phyloP scores from a whole-genome alignment of 1,284 basidiomycete species.

The Fereydounia khargensis region DNA sequence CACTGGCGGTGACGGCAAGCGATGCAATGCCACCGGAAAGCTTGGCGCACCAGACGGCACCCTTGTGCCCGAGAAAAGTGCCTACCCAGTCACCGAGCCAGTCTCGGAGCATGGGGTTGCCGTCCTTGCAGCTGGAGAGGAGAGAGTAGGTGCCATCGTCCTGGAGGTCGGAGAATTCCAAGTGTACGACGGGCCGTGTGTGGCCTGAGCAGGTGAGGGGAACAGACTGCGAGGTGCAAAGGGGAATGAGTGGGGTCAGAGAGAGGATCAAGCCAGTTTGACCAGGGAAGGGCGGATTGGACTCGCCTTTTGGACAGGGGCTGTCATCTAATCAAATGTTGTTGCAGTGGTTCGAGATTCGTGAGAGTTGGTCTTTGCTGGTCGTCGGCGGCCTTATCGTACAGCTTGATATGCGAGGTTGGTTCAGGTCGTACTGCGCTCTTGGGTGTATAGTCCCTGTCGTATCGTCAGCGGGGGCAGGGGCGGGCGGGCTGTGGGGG shows the following conservation, averaged over 20 bases:
- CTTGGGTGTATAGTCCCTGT: too few species aligned
- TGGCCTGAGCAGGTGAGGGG: constrained; percentile 63
- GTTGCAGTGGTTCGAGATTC: too few species aligned
- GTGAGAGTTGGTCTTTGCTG: too few species aligned
- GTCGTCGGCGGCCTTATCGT: too few species aligned
- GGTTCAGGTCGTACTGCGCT: too few species aligned
- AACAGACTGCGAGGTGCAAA: constrained; percentile 27
- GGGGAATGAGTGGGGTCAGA: not conserved
- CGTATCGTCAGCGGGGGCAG: too few species aligned
- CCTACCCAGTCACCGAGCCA: constrained; percentile 92
- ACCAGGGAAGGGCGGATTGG: too few species aligned
- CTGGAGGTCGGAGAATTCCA: constrained; percentile 79
- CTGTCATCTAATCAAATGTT: too few species aligned
- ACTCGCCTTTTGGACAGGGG: too few species aligned
- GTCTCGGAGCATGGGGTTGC: constrained; percentile 54
- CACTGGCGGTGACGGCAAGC: constrained; percentile 85
- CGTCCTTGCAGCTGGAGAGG: constrained; percentile 55
- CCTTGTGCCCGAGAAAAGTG: constrained; percentile 95
- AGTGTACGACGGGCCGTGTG: constrained; percentile 81
- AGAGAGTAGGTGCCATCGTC: constrained; percentile 61
- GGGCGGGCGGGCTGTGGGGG: too few species aligned
- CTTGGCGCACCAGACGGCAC: constrained; percentile 96
- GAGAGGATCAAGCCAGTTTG: not conserved
- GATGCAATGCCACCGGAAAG: constrained; percentile 69
- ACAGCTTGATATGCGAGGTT: too few species aligned